phyloP scores from a whole-genome alignment of 257 asterid species.

The Coffea eugenioides region DNA sequence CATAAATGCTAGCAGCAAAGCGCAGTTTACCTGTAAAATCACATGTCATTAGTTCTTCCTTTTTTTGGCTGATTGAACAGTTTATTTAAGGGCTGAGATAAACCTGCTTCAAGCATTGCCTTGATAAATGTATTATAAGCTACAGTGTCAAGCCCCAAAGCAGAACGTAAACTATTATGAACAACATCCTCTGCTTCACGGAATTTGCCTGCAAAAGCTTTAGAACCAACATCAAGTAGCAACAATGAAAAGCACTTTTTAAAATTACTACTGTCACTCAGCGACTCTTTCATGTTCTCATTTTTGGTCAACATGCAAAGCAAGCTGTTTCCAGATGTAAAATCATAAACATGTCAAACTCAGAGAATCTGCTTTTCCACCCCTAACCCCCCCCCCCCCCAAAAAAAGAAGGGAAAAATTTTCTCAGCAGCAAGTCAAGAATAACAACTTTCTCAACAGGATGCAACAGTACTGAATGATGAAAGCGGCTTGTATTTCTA shows the following conservation, averaged over 20 bases:
- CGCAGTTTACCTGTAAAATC: constrained; percentile 69
- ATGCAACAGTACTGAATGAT: background rate
- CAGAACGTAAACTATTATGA: constrained; percentile 45
- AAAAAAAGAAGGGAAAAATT: background rate
- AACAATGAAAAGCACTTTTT: constrained; percentile 16
- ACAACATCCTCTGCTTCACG: constrained; percentile 57
- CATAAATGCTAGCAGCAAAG: constrained; percentile 62
- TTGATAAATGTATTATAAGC: constrained; percentile 91
- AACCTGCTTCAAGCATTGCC: constrained; percentile 89
- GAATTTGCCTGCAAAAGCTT: constrained; percentile 57
- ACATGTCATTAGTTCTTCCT: constrained; percentile 22
- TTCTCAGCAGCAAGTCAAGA: background rate
- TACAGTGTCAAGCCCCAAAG: constrained; percentile 83
- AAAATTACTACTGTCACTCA: constrained; percentile 4
- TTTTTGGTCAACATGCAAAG: background rate
- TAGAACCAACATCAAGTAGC: constrained; percentile 9
- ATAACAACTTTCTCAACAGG: background rate
- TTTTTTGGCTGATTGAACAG: constrained; percentile 12
- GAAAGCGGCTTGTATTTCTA: background rate
- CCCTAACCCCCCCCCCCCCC: too few species aligned
- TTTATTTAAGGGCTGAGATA: constrained; percentile 11
- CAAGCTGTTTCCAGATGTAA: background rate
- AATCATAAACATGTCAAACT: background rate
- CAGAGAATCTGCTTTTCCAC: background rate
- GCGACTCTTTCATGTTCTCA: background rate